A percentile compares a stretch with the other conserved stretches of the same genome.
These are phyloP conservation scores for Poa pratensis DNA, from an alignment of 176 grass and related monocot species.

Conservation along the genomic window DNA sequence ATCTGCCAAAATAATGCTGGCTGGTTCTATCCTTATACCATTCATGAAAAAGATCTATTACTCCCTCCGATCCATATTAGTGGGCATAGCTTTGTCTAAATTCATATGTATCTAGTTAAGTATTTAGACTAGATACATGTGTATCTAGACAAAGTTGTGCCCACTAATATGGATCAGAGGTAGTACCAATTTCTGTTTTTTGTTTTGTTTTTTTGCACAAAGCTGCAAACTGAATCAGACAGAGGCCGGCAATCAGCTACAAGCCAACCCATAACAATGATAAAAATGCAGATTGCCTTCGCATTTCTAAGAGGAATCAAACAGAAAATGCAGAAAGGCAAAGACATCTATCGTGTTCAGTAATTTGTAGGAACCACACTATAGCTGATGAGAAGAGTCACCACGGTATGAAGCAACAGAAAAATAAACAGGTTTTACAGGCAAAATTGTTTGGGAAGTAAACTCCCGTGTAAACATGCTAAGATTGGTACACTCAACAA, in stretches of 20 bases:
- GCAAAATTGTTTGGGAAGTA: constrained; percentile 55
- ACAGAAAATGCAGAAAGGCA: not conserved
- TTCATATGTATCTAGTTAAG: no score
- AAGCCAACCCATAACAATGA: not conserved
- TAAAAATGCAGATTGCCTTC: not conserved
- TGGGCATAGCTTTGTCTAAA: no score
- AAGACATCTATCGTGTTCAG: not conserved
- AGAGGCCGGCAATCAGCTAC: not conserved
- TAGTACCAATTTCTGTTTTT: not conserved
- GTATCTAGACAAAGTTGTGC: no score
- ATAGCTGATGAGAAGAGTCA: constrained; percentile 26
- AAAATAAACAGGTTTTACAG: constrained; percentile 25
- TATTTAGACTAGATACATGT: no score
- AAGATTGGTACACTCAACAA: constrained; percentile 44
- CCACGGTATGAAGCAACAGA: not conserved
- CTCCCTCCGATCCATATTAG: no score
- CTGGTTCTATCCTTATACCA: not conserved
- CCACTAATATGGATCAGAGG: no score
- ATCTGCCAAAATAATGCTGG: not conserved
- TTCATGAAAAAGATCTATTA: not conserved
- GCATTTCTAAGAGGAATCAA: not conserved
- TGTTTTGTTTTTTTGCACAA: not conserved
- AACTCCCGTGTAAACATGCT: constrained; percentile 29
- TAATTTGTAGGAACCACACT: not conserved
- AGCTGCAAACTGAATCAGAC: not conserved